These are phyloP conservation scores for Fusarium xyrophilum DNA, from an alignment of 2,329 filamentous ascomycete species.

Conservation along the genomic window DNA sequence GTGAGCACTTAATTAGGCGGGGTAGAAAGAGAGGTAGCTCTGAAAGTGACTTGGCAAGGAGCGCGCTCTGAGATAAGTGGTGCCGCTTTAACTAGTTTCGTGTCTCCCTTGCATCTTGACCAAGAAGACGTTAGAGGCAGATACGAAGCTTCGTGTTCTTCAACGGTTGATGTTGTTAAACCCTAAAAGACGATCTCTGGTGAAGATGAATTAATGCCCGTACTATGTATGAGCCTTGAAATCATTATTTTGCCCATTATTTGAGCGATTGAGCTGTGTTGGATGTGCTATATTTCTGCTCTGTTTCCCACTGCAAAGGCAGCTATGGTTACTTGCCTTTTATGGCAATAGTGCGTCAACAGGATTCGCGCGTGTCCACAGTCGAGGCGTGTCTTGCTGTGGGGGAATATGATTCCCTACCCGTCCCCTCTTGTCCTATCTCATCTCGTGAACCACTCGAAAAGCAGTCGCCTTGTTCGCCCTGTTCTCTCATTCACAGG, in stretches of 20 bases:
- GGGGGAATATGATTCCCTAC: slow-evolving; percentile 11
- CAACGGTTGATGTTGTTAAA: neutral
- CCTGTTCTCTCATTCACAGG: slow-evolving; percentile 27
- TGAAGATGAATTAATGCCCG: accelerated
- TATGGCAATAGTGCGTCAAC: slow-evolving; percentile 28
- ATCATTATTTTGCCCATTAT: neutral
- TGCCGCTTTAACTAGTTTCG: slow-evolving; percentile 36
- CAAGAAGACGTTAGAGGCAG: neutral
- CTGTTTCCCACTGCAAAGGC: slow-evolving; percentile 3
- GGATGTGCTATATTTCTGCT: neutral
- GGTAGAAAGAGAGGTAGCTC: slow-evolving; percentile 36
- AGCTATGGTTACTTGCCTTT: slow-evolving; percentile 23
- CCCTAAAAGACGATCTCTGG: neutral
- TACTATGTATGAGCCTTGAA: neutral
- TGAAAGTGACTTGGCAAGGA: slow-evolving; percentile 33
- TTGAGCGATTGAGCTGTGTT: neutral
- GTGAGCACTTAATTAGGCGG: slow-evolving; percentile 34
- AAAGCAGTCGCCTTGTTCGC: slow-evolving; percentile 37
- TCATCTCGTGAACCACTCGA: slow-evolving; percentile 26
- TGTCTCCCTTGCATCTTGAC: slow-evolving; percentile 10
- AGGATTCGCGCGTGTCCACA: slow-evolving; percentile 31
- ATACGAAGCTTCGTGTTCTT: neutral
- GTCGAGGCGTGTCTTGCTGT: slow-evolving; percentile 31
- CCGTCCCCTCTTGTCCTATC: slow-evolving; percentile 14
- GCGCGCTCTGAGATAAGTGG: slow-evolving; percentile 31